Evolutionary conservation across 2,329 filamentous ascomycete species (phyloP).

Genomic region (Penicillium sp.): DNA sequence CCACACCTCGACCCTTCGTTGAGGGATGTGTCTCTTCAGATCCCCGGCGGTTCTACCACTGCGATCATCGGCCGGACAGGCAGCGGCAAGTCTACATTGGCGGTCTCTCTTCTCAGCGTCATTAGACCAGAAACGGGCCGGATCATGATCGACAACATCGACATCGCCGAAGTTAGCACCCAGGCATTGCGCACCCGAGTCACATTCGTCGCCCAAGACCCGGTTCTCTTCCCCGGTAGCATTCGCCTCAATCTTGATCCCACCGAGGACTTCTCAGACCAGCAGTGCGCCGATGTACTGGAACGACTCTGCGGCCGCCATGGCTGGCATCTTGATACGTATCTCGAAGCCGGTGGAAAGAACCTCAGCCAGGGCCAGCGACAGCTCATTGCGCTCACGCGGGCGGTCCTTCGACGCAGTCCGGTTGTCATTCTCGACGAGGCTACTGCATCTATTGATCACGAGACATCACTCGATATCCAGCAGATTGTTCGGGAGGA

Average conservation of each 20-base stretch:
- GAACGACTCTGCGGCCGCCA: conserved; percentile 55
- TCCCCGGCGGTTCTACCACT: conserved; percentile 74
- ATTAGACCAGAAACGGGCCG: conserved; percentile 53
- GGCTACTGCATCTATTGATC: conserved; percentile 64
- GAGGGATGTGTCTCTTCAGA: conserved; percentile 64
- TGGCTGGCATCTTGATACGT: conserved; percentile 56
- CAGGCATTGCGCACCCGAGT: conserved; percentile 61
- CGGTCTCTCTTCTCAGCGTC: conserved; percentile 59
- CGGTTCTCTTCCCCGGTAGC: conserved; percentile 62
- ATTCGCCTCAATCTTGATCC: conserved; percentile 64
- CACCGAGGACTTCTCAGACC: conserved; percentile 55
- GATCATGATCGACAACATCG: conserved; percentile 61
- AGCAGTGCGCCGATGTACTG: conserved; percentile 54
- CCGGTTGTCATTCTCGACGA: conserved; percentile 65
- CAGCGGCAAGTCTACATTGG: conserved; percentile 78
- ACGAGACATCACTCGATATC: conserved; percentile 55
- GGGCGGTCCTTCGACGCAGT: conserved; percentile 62
- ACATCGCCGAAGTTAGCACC: conserved; percentile 59
- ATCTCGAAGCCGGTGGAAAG: conserved; percentile 59
- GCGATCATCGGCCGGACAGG: conserved; percentile 77
- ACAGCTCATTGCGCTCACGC: conserved; percentile 62
- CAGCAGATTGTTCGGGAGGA: conserved; percentile 39
- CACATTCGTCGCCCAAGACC: conserved; percentile 67
- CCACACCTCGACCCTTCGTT: conserved; percentile 73
- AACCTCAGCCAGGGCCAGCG: conserved; percentile 65